phyloP scores from a whole-genome alignment of 23 red algal genomes.

The Gracilaria caudata region DNA sequence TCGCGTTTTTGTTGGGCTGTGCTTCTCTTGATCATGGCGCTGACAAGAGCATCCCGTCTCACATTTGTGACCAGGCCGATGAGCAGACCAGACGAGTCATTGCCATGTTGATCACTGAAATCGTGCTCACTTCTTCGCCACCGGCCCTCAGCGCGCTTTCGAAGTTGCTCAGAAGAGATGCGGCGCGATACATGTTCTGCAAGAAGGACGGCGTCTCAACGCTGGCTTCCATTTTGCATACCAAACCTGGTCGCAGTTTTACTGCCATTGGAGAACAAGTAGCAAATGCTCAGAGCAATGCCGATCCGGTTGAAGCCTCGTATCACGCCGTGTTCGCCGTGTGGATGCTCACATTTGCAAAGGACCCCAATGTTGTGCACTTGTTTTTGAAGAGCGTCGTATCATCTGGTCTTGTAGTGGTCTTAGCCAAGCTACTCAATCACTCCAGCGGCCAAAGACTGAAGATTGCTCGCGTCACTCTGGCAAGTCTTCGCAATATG shows the following conservation, averaged over 20 bases:
- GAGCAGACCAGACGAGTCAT: slow-evolving; percentile 25
- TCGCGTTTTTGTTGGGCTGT: slow-evolving; percentile 43
- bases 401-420: slow-evolving; percentile 18
- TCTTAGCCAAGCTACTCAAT: slow-evolving; percentile 9
- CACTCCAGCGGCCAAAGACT: slow-evolving; percentile 40
- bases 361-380: slow-evolving; percentile 12
- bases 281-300: neutral
- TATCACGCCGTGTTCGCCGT: slow-evolving; percentile 65
- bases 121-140: slow-evolving; percentile 40
- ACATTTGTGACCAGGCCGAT: slow-evolving; percentile 39
- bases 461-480: slow-evolving; percentile 58
- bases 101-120: slow-evolving; percentile 40
- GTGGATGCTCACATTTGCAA: slow-evolving; percentile 60
- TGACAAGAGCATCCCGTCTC: slow-evolving; percentile 22
- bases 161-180: slow-evolving; percentile 34
- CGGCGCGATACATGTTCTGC: slow-evolving; percentile 34
- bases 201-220: slow-evolving; percentile 45
- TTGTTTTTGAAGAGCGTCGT: slow-evolving; percentile 21
- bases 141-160: slow-evolving; percentile 24
- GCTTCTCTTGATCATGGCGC: slow-evolving; percentile 21
- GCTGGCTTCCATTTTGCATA: slow-evolving; percentile 26
- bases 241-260: neutral
- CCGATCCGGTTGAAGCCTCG: slow-evolving; percentile 33
- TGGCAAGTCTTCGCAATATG: slow-evolving; percentile 46
- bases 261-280: slow-evolving; percentile 49